Conservation (phyloP, 768 basidiomycete species). For the Russula lepida region DNA sequence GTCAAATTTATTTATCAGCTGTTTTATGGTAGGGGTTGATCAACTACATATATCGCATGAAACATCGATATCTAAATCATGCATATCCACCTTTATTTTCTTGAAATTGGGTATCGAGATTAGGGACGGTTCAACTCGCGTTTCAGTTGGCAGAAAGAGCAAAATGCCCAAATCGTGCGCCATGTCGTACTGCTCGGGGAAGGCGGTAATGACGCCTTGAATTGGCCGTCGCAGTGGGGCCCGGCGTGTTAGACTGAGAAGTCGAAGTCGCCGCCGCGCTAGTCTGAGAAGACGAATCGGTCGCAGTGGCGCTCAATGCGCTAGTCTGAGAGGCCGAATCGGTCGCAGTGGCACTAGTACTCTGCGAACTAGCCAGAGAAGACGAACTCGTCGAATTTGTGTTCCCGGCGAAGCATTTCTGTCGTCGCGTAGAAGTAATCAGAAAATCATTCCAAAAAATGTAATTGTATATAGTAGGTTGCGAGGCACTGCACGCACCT, state of each 20-base stretch:
- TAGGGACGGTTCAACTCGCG: neutral
- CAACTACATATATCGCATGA: neutral
- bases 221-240: neutral
- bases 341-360: no score
- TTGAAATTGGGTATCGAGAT: neutral
- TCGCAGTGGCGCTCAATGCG: no score
- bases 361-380: no score
- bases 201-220: neutral
- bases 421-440: neutral
- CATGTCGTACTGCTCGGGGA: neutral
- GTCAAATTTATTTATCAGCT: no score
- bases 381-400: no score
- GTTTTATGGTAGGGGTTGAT: neutral
- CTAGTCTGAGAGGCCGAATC: no score
- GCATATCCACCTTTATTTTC: neutral
- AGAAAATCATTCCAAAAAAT: neutral
- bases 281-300: no score
- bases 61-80: neutral
- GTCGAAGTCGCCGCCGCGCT: no score
- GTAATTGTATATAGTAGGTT: neutral
- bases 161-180: neutral
- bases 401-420: neutral
- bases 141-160: neutral
- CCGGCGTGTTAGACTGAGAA: neutral
- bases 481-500: conserved; percentile 2